phyloP scores from a whole-genome alignment of 1,284 basidiomycete genomes.

The Cutaneotrichosporon sp. region DNA sequence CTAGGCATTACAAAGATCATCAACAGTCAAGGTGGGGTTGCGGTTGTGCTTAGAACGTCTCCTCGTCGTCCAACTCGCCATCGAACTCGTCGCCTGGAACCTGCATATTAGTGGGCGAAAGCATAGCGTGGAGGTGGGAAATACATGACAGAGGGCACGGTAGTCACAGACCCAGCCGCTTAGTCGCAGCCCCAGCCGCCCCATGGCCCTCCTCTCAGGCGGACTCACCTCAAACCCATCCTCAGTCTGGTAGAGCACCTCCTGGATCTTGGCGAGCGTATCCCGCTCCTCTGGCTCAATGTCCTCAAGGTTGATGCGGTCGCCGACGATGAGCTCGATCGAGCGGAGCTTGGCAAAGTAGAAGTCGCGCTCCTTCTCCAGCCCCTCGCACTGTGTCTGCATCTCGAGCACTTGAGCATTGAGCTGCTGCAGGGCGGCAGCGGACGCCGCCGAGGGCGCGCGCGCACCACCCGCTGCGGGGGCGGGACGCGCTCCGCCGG shows the following conservation, averaged over 20 bases:
- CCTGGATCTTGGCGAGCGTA: conserved; percentile 77
- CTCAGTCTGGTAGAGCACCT: conserved; percentile 92
- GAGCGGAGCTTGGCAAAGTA: conserved; percentile 97
- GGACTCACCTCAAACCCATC: conserved; percentile 68
- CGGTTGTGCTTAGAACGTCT: conserved; percentile 15
- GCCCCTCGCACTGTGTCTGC: conserved; percentile 72
- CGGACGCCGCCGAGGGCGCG: conserved; percentile 26
- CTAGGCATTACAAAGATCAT: conserved; percentile 3
- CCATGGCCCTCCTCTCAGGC: no score
- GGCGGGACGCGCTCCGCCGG: conserved; percentile 10
- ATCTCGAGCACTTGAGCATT: conserved; percentile 73
- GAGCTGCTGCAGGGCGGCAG: conserved; percentile 21
- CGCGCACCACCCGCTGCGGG: conserved; percentile 10
- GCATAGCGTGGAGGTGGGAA: no score
- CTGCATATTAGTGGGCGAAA: no score
- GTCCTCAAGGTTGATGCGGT: conserved; percentile 61
- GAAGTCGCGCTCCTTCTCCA: conserved; percentile 95
- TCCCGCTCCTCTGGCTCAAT: conserved; percentile 60
- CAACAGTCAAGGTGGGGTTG: neutral
- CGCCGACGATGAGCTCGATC: conserved; percentile 88
- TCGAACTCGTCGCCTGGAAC: conserved; percentile 48
- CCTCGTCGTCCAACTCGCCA: conserved; percentile 16
- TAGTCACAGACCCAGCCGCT: no score
- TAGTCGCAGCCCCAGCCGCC: no score
- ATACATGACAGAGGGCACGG: neutral